Evolutionary conservation across 148 eudicot genomes (phyloP), one percentile per base, ranked within the genome.

Genomic region (Fagopyrum tataricum): DNA sequence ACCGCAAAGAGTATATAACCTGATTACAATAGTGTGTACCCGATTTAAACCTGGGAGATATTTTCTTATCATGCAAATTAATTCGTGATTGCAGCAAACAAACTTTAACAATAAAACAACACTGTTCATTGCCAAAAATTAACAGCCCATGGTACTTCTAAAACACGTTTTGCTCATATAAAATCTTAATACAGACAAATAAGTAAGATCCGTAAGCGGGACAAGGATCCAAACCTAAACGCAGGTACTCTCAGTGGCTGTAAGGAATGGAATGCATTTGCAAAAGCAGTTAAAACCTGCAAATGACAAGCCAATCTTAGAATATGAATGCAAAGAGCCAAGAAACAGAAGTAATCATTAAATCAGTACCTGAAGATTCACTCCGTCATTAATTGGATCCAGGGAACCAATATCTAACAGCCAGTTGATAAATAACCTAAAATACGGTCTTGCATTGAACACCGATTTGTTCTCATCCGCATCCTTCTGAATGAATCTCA

Each of bases 221-320:
- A 42, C 52, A 70, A 46, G 8, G 42, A 72, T 49, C 14, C 44
- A 17, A 72, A 73, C 99, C 99, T 95, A 85, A 95, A 95, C 71
- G 87, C 94, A 55, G 97, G 97, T 41, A 95, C 85, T 87, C 86
- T 90, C 66, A 92, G 88, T 68, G 99, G 99, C 81, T 95, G 97
- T 61, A 95, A 76, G 46, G 89, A 87, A 79, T 90, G 97, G 74
- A 95, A 95, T 40, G 96, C 90, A 86, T 88, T 90, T 76, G 99
- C 94, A 79, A 95, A 85, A 79, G 89, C 90, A 70, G 92, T 84
- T 81, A 95, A 75, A 74, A 92, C 94, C 99, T 95, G 87, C 37
- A 76, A 59, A 53, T 23, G 67, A 40, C 4, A 40, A 74, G 74
- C 43, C 44, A 79, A 11, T 11, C 40, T 76, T 61, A 81, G 73